Evolutionary conservation across 2,329 filamentous ascomycete species (phyloP).

Genomic region (Gaeumannomyces sp.): DNA sequence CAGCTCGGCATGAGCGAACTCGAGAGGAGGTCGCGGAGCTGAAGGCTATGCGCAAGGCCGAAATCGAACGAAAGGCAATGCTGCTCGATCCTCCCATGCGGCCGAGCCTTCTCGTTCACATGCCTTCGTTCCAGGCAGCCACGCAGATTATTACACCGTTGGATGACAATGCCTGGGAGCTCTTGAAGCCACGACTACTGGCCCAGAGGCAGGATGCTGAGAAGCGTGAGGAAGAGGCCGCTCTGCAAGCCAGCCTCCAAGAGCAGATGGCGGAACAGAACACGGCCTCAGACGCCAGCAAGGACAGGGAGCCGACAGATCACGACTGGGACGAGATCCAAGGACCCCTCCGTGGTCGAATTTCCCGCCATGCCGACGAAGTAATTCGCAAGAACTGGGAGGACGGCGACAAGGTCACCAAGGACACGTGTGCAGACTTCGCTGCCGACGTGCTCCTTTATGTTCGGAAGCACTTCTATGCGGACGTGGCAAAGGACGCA

Average conservation of each 20-base stretch:
- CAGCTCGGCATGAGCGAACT: slow-evolving; percentile 42
- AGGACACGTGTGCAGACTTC: slow-evolving; percentile 60
- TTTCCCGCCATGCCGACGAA: slow-evolving; percentile 63
- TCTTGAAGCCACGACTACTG: slow-evolving; percentile 61
- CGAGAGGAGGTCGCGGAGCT: slow-evolving; percentile 57
- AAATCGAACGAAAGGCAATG: slow-evolving; percentile 66
- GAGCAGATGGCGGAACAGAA: slow-evolving; percentile 15
- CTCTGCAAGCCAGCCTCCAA: slow-evolving; percentile 20
- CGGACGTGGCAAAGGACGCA: slow-evolving; percentile 48
- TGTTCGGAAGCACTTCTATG: slow-evolving; percentile 61
- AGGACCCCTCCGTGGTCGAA: slow-evolving; percentile 56
- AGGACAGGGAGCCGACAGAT: slow-evolving; percentile 55
- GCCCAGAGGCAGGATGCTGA: slow-evolving; percentile 62
- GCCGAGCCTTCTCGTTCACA: slow-evolving; percentile 57
- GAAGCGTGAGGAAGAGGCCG: slow-evolving; percentile 39
- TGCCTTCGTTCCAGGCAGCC: slow-evolving; percentile 68
- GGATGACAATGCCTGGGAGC: slow-evolving; percentile 62
- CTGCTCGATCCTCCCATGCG: slow-evolving; percentile 60
- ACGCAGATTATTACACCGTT: slow-evolving; percentile 63
- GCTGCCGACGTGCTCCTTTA: slow-evolving; percentile 65
- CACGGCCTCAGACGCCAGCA: slow-evolving; percentile 27
- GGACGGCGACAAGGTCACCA: slow-evolving; percentile 55
- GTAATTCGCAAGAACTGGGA: slow-evolving; percentile 61
- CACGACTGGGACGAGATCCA: slow-evolving; percentile 67
- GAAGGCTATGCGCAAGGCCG: slow-evolving; percentile 57